Percentiles rank a stretch among this genome's conserved stretches.
Conservation (phyloP, 78 protist genomes). For the Guillardia theta region DNA sequence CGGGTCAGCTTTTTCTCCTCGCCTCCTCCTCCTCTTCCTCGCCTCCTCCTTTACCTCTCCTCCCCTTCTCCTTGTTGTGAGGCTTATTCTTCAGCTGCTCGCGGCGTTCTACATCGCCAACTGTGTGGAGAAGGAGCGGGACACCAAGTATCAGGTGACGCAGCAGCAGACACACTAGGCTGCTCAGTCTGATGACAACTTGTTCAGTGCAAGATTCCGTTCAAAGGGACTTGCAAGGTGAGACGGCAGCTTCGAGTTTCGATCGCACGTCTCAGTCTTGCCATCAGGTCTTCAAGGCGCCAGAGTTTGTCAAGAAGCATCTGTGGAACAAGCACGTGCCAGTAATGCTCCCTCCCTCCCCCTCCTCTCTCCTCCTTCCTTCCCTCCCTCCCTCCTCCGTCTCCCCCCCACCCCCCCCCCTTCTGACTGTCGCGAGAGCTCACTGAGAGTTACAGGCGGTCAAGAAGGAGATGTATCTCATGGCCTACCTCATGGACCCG, state of each 20-base stretch:
- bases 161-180: too few relatives aligned
- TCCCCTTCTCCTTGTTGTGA: not conserved
- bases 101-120: not conserved
- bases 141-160: not conserved
- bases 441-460: too few relatives aligned
- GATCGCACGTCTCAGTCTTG: not conserved
- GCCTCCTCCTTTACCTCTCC: not conserved
- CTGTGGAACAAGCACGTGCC: constrained; percentile 27
- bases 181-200: too few relatives aligned
- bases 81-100: not conserved
- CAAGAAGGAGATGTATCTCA: too few relatives aligned
- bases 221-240: constrained; percentile 27
- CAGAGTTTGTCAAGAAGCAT: constrained; percentile 30
- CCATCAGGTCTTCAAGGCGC: constrained; percentile 1
- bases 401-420: not conserved
- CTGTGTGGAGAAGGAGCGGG: not conserved
- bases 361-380: not conserved
- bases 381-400: not conserved
- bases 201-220: constrained; percentile 22
- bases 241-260: not conserved
- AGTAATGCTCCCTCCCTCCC: not conserved
- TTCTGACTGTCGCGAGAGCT: too few relatives aligned
- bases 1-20: too few relatives aligned
- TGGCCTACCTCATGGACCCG: too few relatives aligned
- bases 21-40: not conserved